Percentiles rank a stretch among this genome's conserved stretches.
These are phyloP conservation scores for Daucus carota DNA, from an alignment of 129 eudicot genomes.

Conservation along the genomic window DNA sequence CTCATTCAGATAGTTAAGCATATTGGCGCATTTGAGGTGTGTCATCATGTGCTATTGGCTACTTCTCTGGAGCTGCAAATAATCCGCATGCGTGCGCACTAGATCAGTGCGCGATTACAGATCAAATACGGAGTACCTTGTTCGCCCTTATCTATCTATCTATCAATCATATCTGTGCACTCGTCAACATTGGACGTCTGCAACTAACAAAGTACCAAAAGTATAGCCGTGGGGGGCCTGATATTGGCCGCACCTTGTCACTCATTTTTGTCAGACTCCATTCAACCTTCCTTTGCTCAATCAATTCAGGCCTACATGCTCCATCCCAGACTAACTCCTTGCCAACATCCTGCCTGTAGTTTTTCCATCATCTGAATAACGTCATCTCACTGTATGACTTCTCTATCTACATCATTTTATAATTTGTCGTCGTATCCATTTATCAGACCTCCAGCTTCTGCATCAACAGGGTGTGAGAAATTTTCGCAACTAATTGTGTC, in stretches of 20 bases:
- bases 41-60: neutral
- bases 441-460: no score
- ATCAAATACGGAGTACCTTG: neutral
- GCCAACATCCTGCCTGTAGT: neutral
- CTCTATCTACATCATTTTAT: no score
- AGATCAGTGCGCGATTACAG: neutral
- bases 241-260: neutral
- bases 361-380: neutral
- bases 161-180: neutral
- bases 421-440: no score
- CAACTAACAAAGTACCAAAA: neutral
- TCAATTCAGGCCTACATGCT: neutral
- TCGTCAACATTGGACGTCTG: neutral
- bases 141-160: constrained; percentile 1
- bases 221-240: neutral
- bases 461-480: no score
- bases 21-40: neutral
- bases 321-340: neutral
- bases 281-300: neutral
- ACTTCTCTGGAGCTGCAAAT: neutral
- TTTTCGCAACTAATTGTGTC: no score
- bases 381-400: neutral
- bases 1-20: neutral
- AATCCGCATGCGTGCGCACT: neutral
- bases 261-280: neutral